Conservation (phyloP, 805 yeast genomes). For the Suhomyces faveliae region DNA sequence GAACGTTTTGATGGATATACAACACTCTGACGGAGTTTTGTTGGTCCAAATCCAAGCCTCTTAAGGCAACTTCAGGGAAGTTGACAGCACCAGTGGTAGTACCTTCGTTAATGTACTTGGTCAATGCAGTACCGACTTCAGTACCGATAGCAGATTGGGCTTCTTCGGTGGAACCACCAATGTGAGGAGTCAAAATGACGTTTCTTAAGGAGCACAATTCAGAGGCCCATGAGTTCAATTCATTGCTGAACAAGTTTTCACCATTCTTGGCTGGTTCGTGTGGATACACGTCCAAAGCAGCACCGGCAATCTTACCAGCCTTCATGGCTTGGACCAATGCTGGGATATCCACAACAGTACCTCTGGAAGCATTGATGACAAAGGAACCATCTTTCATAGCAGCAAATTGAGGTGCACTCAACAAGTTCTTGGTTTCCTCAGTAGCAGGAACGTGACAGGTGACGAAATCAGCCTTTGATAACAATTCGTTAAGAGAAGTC, state of each 20-base stretch:
- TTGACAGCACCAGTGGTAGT: slow-evolving; percentile 91
- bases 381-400: slow-evolving; percentile 97
- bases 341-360: slow-evolving; percentile 95
- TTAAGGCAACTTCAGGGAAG: slow-evolving; percentile 96
- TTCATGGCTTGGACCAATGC: slow-evolving; percentile 90
- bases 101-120: slow-evolving; percentile 95
- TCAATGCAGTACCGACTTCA: slow-evolving; percentile 83
- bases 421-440: slow-evolving; percentile 85
- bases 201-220: slow-evolving; percentile 82
- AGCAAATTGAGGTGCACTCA: slow-evolving; percentile 86
- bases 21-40: slow-evolving; percentile 87
- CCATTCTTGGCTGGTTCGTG: slow-evolving; percentile 98
- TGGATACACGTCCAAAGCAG: slow-evolving; percentile 95
- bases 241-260: slow-evolving; percentile 67
- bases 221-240: slow-evolving; percentile 77
- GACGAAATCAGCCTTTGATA: slow-evolving; percentile 80
- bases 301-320: slow-evolving; percentile 93
- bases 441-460: slow-evolving; percentile 94
- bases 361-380: slow-evolving; percentile 94
- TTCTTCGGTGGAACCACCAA: slow-evolving; percentile 99
- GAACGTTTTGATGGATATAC: slow-evolving; percentile 96
- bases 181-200: slow-evolving; percentile 92
- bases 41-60: slow-evolving; percentile 85
- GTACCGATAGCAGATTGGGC: slow-evolving; percentile 97
- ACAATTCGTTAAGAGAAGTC: slow-evolving; percentile 75